A percentile compares a stretch with the other conserved stretches of the same genome.
phyloP scores from a whole-genome alignment of 495 filamentous ascomycete species.

The Penicillium coffeae region DNA sequence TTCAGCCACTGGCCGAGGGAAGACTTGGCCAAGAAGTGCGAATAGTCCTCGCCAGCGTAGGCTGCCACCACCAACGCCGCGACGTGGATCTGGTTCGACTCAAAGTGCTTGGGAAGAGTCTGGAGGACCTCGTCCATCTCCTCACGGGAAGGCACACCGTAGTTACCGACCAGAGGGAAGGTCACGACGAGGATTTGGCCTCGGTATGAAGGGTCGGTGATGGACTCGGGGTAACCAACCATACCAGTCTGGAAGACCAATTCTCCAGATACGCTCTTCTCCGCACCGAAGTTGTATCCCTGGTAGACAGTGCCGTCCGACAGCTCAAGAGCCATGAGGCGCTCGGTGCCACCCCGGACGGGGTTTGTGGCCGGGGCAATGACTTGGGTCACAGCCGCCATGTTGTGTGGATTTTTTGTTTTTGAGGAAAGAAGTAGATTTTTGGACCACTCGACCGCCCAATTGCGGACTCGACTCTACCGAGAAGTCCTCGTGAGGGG shows the following conservation, averaged over 20 bases:
- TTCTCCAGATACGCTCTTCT: slow-evolving; percentile 90
- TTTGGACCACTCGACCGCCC: slow-evolving; percentile 34
- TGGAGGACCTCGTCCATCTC: slow-evolving; percentile 74
- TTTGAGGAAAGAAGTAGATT: slow-evolving; percentile 8
- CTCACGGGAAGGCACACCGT: slow-evolving; percentile 86
- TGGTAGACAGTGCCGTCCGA: slow-evolving; percentile 85
- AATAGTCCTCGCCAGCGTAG: slow-evolving; percentile 90
- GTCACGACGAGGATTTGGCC: slow-evolving; percentile 90
- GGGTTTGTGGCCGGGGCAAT: slow-evolving; percentile 50
- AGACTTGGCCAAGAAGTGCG: slow-evolving; percentile 84
- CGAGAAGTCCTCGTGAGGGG: slow-evolving; percentile 30
- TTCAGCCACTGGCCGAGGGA: slow-evolving; percentile 93
- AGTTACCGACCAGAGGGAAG: slow-evolving; percentile 89
- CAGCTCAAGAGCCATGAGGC: slow-evolving; percentile 76
- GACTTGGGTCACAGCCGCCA: slow-evolving; percentile 33
- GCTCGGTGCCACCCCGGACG: slow-evolving; percentile 46
- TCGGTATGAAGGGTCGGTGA: slow-evolving; percentile 90
- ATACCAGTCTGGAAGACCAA: slow-evolving; percentile 99
- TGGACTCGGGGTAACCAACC: slow-evolving; percentile 96
- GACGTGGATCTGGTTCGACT: slow-evolving; percentile 86
- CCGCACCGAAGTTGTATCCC: slow-evolving; percentile 90
- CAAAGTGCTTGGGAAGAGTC: slow-evolving; percentile 86
- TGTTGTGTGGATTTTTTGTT: slow-evolving; percentile 25
- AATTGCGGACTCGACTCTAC: slow-evolving; percentile 33
- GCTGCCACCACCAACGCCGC: slow-evolving; percentile 84